Evolutionary conservation across 2,329 filamentous ascomycete genomes (phyloP).

Genomic region (Talaromyces sp.): DNA sequence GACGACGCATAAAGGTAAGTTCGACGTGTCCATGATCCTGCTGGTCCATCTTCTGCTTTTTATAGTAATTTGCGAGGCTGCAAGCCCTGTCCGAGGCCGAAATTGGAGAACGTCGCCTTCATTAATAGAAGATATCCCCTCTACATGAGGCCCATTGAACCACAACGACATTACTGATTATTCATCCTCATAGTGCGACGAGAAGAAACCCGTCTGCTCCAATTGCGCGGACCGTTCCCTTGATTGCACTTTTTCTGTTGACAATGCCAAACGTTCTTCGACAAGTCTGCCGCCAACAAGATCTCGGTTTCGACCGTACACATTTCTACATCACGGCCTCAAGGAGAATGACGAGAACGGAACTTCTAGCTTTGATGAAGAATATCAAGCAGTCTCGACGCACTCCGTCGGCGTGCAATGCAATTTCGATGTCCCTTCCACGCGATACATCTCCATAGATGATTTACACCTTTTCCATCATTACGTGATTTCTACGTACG

Average conservation of each 20-base stretch:
- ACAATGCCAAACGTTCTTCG: not conserved
- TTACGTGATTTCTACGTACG: constrained; percentile 2
- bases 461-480: constrained; percentile 12
- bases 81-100: no score
- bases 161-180: not conserved
- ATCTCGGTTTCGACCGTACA: not conserved
- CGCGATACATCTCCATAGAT: not conserved
- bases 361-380: not conserved
- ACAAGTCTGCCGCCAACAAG: not conserved
- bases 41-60: no score
- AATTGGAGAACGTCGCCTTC: no score
- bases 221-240: not conserved
- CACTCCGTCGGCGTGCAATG: not conserved
- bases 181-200: constrained; percentile 3
- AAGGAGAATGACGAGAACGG: not conserved
- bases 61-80: no score
- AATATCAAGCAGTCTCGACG: not conserved
- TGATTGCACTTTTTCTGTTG: constrained; percentile 2
- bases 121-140: no score
- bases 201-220: constrained; percentile 10
- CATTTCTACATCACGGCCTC: not conserved
- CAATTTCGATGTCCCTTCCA: not conserved
- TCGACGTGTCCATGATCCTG: no score
- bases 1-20: constrained; percentile 34
- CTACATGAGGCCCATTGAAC: no score